Conservation (phyloP, 176 grass and related monocot species). For the Musa itinerans region DNA sequence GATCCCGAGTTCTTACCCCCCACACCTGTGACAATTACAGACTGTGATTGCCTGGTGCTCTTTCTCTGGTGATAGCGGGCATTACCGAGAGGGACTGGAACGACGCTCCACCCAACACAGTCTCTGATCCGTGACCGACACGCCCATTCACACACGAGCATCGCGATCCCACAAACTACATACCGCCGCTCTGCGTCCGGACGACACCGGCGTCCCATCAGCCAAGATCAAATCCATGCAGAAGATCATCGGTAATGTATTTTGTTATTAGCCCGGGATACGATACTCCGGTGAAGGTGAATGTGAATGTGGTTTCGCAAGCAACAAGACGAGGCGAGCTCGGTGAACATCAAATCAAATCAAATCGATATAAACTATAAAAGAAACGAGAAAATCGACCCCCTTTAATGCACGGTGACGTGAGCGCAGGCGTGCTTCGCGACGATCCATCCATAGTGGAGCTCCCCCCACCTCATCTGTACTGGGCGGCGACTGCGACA, state of each 20-base stretch:
- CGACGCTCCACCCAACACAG: too few relatives aligned
- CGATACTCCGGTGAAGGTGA: neutral
- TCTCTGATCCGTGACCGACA: neutral
- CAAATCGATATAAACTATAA: neutral
- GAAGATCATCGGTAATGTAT: neutral
- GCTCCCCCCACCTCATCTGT: neutral
- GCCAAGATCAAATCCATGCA: neutral
- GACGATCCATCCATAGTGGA: neutral
- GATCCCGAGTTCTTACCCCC: too few relatives aligned
- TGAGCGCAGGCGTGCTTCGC: neutral
- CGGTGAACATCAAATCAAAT: neutral
- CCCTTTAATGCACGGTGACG: neutral
- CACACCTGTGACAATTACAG: too few relatives aligned
- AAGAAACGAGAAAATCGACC: neutral
- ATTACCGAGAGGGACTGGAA: too few relatives aligned
- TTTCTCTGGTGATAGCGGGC: too few relatives aligned
- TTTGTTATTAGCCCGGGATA: neutral
- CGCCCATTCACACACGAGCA: neutral
- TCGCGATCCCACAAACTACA: neutral
- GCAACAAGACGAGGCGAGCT: too few relatives aligned
- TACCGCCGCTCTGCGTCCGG: neutral
- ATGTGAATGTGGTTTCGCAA: neutral
- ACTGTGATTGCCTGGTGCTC: too few relatives aligned
- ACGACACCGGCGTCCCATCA: neutral
- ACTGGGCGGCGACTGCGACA: neutral